phyloP scores from a whole-genome alignment of 2,329 filamentous ascomycete species.

The Ophiostoma angusticollis region DNA sequence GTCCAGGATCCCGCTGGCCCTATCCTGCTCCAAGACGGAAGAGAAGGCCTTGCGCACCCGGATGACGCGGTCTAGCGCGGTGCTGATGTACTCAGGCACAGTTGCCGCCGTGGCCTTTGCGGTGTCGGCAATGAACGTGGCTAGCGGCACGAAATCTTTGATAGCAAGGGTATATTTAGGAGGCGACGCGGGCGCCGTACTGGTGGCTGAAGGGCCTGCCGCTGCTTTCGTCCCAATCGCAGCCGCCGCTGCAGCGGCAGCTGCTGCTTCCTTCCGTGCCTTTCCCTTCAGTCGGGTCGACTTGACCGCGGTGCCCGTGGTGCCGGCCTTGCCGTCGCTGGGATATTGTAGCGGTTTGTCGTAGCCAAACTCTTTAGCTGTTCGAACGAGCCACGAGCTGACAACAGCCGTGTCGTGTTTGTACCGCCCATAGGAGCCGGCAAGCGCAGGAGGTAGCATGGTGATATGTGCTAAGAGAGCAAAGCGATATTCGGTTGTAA shows the following conservation, averaged over 20 bases:
- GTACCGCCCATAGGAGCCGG: constrained; percentile 26
- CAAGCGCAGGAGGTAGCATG: too few species aligned
- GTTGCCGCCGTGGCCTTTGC: constrained; percentile 15
- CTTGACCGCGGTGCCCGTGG: too few species aligned
- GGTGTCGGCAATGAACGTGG: constrained; percentile 23
- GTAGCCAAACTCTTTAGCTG: constrained; percentile 23
- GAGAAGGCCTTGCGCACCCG: constrained; percentile 20
- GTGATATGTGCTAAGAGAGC: too few species aligned
- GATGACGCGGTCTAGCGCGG: constrained; percentile 26
- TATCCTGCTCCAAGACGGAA: constrained; percentile 12
- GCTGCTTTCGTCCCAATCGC: neutral
- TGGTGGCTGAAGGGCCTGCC: too few species aligned
- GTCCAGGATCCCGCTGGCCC: too few species aligned
- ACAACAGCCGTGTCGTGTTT: constrained; percentile 28
- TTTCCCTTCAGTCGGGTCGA: too few species aligned
- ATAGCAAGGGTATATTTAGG: constrained; percentile 23
- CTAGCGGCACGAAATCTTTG: constrained; percentile 26
- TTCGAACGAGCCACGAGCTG: constrained; percentile 29
- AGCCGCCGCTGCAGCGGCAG: too few species aligned
- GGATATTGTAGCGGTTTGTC: constrained; percentile 15
- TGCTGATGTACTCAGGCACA: constrained; percentile 20
- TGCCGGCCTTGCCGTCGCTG: too few species aligned
- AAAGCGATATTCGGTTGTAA: too few species aligned
- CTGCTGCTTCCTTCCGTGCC: too few species aligned
- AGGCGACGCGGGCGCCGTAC: too few species aligned